phyloP scores from a whole-genome alignment of 1,284 basidiomycete species.

The Ustilago hordei region DNA sequence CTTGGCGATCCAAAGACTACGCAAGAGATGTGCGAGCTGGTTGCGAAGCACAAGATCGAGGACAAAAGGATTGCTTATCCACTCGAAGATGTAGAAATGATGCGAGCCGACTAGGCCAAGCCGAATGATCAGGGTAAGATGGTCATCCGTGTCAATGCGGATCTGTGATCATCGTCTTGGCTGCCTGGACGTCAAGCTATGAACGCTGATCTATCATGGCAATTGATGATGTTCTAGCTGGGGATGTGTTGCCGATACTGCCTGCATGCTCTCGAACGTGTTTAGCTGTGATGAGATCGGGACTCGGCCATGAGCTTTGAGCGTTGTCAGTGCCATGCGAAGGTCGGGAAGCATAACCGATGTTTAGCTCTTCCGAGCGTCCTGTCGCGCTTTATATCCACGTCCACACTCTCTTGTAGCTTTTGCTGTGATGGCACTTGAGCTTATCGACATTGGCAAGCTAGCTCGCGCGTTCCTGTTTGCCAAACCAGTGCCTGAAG shows the following conservation, averaged over 20 bases:
- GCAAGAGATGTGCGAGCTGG: constrained; percentile 55
- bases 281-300: neutral
- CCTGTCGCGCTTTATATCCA: neutral
- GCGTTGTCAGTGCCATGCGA: neutral
- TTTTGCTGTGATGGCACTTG: neutral
- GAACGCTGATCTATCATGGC: neutral
- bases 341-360: constrained; percentile 16
- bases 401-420: neutral
- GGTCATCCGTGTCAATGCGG: constrained; percentile 25
- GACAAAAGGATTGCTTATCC: constrained; percentile 45
- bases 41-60: constrained; percentile 41
- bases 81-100: constrained; percentile 47
- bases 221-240: neutral
- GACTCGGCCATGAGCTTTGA: neutral
- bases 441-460: neutral
- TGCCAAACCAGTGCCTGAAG: neutral
- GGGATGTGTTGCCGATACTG: neutral
- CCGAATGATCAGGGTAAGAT: constrained; percentile 43
- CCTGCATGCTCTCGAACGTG: neutral
- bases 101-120: constrained; percentile 36
- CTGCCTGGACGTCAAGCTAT: neutral
- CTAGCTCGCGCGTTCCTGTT: neutral
- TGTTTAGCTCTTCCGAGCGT: constrained; percentile 28
- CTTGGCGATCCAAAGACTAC: constrained; percentile 46
- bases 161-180: constrained; percentile 3